Conservation (phyloP, 805 yeast genomes). For the Starmerella stigmatis region DNA sequence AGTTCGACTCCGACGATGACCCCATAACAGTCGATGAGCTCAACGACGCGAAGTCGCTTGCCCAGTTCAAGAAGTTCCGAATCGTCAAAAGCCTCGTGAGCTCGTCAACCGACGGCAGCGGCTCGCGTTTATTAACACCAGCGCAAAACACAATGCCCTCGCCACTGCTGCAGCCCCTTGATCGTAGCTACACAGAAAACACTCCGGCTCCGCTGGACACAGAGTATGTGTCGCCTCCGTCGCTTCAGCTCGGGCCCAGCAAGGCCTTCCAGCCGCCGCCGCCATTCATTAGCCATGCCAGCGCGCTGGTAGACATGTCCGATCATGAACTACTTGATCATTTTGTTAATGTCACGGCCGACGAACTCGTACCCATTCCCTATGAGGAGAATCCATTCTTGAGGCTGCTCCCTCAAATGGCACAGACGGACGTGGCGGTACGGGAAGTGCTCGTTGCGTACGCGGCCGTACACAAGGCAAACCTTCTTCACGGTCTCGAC, state of each 20-base stretch:
- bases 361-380: conserved; percentile 57
- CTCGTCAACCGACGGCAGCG: neutral
- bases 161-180: conserved; percentile 2
- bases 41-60: conserved; percentile 12
- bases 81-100: conserved; percentile 1
- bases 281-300: neutral
- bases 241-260: neutral
- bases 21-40: conserved; percentile 8
- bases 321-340: conserved; percentile 48
- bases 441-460: conserved; percentile 20
- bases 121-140: neutral
- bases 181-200: neutral
- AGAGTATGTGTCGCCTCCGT: neutral
- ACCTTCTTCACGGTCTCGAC: conserved; percentile 6
- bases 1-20: conserved; percentile 16
- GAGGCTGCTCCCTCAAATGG: conserved; percentile 55
- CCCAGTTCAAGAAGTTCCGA: conserved; percentile 16
- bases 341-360: conserved; percentile 51
- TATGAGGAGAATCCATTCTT: conserved; percentile 58
- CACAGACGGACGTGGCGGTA: conserved; percentile 36
- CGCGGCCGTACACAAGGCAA: conserved; percentile 19
- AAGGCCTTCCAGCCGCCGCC: neutral
- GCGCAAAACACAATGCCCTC: neutral
- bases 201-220: neutral
- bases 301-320: neutral